phyloP scores from a whole-genome alignment of 495 filamentous ascomycete species.

The Penicillium egyptiacum region DNA sequence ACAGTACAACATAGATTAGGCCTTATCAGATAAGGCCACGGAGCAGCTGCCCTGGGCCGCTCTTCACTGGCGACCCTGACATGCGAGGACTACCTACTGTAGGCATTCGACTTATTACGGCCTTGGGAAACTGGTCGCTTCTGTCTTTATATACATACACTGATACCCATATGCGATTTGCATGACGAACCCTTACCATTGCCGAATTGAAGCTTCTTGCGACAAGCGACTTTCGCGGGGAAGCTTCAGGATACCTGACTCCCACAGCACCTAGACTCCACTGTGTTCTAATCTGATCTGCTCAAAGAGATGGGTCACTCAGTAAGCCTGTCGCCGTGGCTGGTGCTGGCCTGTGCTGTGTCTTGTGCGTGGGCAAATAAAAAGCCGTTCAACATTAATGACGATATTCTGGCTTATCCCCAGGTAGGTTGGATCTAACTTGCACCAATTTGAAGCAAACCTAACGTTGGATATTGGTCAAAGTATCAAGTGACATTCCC shows the following conservation, averaged over 20 bases:
- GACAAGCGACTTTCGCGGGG: slow-evolving; percentile 4
- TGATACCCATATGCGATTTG: neutral
- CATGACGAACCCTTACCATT: neutral
- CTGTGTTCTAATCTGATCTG: neutral
- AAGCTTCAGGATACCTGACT: neutral
- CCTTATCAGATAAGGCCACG: slow-evolving; percentile 37
- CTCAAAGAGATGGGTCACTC: slow-evolving; percentile 29
- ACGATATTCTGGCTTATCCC: slow-evolving; percentile 89
- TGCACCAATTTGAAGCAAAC: slow-evolving; percentile 3
- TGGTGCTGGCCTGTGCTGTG: slow-evolving; percentile 38
- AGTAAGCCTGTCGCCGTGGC: slow-evolving; percentile 28
- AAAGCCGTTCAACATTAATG: slow-evolving; percentile 74
- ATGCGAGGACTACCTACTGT: neutral
- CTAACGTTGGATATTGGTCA: slow-evolving; percentile 1
- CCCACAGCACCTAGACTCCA: slow-evolving; percentile 1
- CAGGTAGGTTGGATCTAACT: slow-evolving; percentile 58
- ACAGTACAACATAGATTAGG: neutral
- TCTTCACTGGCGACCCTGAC: neutral
- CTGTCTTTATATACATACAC: neutral
- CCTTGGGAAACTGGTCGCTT: neutral
- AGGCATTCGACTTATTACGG: neutral
- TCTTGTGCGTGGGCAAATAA: slow-evolving; percentile 51
- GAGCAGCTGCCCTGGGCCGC: slow-evolving; percentile 28
- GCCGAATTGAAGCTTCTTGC: slow-evolving; percentile 7
- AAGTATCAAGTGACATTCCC: slow-evolving; percentile 84